These are phyloP conservation scores for Talaromyces pinophilus DNA, from an alignment of 2,329 filamentous ascomycete genomes.

Conservation along the genomic window DNA sequence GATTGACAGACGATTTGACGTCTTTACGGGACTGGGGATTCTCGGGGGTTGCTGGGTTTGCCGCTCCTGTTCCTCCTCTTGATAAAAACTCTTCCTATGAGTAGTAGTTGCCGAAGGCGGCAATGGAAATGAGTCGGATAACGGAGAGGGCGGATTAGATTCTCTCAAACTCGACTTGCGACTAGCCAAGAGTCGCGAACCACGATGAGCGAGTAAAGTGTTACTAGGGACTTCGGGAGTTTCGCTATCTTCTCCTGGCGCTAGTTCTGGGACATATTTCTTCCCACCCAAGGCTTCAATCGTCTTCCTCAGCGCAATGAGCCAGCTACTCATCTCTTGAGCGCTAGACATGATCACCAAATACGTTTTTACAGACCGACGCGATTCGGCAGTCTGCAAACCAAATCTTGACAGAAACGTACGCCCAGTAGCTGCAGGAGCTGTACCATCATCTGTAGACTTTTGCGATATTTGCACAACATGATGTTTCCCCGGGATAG, in stretches of 20 bases:
- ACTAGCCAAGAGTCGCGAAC: constrained; percentile 4
- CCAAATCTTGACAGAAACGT: constrained; percentile 44
- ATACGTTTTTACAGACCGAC: constrained; percentile 42
- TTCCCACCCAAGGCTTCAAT: constrained; percentile 51
- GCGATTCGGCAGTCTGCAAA: constrained; percentile 37
- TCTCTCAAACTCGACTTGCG: constrained; percentile 31
- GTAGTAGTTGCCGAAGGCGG: constrained; percentile 14
- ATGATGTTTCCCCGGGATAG: constrained; percentile 52
- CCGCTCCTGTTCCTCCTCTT: constrained; percentile 17
- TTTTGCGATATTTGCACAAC: constrained; percentile 50
- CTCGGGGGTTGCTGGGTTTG: not conserved
- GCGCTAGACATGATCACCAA: constrained; percentile 48
- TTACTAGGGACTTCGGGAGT: not conserved
- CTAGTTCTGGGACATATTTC: constrained; percentile 42
- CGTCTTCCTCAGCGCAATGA: constrained; percentile 47
- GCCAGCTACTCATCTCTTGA: constrained; percentile 49
- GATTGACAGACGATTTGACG: constrained; percentile 27
- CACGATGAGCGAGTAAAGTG: constrained; percentile 2
- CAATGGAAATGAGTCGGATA: constrained; percentile 1
- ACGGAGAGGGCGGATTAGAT: constrained; percentile 29
- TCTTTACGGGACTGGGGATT: constrained; percentile 20
- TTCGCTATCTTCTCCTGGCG: constrained; percentile 28
- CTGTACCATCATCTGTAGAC: constrained; percentile 34
- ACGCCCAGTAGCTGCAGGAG: constrained; percentile 30
- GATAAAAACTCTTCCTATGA: constrained; percentile 20